Evolutionary conservation across 306 rosid genomes (phyloP), one percentile per base, ranked within the genome.

Genomic region (Glycine soja): DNA sequence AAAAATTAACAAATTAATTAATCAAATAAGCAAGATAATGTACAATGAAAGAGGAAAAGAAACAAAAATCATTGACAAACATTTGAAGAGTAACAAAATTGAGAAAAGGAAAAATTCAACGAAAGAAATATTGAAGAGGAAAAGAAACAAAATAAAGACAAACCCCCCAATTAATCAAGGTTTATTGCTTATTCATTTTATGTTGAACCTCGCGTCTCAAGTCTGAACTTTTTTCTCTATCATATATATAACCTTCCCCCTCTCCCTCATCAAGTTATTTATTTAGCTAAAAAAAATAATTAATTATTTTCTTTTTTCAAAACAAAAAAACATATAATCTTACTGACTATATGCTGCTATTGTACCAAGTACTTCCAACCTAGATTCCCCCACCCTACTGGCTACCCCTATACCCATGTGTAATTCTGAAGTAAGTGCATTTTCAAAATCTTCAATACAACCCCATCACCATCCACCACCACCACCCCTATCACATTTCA

Each of bases 251-350:
- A 36, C 40, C 76, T 43, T 68, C 75, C 57, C 53, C 81, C 51
- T 66, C 84, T 9, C 53, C 46, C 63, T 57, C 63, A 46, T 81
- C 68, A 74, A 68, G 86, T 90, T 89, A 89, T 87, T 92, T 86
- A 84, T 83, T 78, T 86, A 66, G 76, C 90, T 72, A 75, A 81
- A 78, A 90, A 90, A 88, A 90, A 80, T 85, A 87, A 89, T 87
- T 84, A 86, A 84, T 86, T 89, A 83, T 78, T 62, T 64, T 70
- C 83, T 19, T 8, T 69, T 8, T 69, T 69, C 82, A 73, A 66
- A 76, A 70, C 88, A 80, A 66, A 59, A 81, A 78, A 76, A 79
- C 88, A 88, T 85, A 74, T 88, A 84, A 86, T 86, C 87, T 80
- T 73, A 58, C 78, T 79, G 92, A 86, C 92, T 76, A 72, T 83